Conservation (phyloP, 2,329 filamentous ascomycete species). For the Aspergillus niger region DNA sequence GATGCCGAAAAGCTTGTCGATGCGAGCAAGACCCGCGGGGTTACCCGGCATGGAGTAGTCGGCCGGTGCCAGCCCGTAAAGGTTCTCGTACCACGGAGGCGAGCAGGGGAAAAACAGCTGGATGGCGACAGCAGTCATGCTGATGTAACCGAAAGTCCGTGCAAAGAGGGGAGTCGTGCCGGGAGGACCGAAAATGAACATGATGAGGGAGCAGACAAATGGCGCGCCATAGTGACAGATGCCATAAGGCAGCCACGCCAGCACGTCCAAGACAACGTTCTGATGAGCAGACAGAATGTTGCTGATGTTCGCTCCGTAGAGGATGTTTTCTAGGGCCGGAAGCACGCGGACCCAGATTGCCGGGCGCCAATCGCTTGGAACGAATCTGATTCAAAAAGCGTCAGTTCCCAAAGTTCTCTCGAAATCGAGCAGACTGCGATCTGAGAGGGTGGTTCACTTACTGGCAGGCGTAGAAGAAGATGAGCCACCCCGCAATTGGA, state of each 20-base stretch:
- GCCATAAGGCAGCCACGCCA: constrained; percentile 93
- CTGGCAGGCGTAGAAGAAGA: constrained; percentile 93
- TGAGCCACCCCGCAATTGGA: constrained; percentile 79
- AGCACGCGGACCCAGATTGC: constrained; percentile 95
- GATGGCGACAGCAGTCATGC: constrained; percentile 80
- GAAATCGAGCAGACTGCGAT: background rate
- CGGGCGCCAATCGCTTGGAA: constrained; percentile 82
- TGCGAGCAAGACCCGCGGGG: constrained; percentile 82
- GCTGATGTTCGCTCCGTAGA: constrained; percentile 93
- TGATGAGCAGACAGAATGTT: constrained; percentile 93
- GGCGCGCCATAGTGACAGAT: constrained; percentile 87
- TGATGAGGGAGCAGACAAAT: constrained; percentile 71
- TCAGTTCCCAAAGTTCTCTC: constrained; percentile 21
- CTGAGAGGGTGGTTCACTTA: constrained; percentile 55
- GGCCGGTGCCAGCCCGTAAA: constrained; percentile 85
- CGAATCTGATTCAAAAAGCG: constrained; percentile 64
- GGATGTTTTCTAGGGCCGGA: constrained; percentile 90
- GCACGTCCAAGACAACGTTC: constrained; percentile 76
- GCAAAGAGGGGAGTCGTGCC: constrained; percentile 83
- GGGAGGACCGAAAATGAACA: constrained; percentile 88
- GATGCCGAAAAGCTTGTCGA: constrained; percentile 86
- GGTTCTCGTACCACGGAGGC: constrained; percentile 95
- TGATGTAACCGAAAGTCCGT: constrained; percentile 88
- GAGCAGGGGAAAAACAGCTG: constrained; percentile 92
- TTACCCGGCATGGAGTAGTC: constrained; percentile 90